Base-by-base conservation (phyloP, 2,329 filamentous ascomycete genomes). In the Aureobasidium uvarum region DNA sequence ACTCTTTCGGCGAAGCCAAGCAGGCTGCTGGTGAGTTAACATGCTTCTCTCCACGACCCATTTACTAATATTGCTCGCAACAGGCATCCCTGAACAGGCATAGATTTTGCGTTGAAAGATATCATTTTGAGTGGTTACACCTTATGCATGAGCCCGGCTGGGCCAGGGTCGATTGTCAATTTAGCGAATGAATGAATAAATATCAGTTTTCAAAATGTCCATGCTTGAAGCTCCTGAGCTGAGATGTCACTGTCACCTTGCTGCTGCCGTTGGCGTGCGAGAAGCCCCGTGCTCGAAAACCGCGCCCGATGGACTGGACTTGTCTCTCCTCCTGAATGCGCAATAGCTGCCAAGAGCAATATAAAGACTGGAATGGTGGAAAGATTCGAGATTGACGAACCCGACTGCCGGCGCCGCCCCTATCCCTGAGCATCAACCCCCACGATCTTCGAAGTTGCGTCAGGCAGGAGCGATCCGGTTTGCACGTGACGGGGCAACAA, bases 1-100 rank as follows among this genome's bases (percentile, higher is more conserved):
- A 81, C n/a, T 73, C 75, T 65, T 74, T 80, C 65, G 78, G 78
- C 31, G 79, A 80, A 70, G 68, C 76, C 23, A 74, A 77, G 73
- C 72, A 76, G 72, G 78, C 77, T 66, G 72, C 70, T 55, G 78
- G 77, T 31, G 74, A 64, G 64, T 62, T 10, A 16, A 45, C 6
- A 23, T 48, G 11, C 28, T 11, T 51, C 20, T 50, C 20, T 28
- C 5, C 36, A 20, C 5, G 48, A 39, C 45, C 25, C 36, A 41
- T 48, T 55, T 8, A 54, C 39, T 52, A 36, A 64, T 38, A 10
- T 23, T 43, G 46, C 39, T 48, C 28, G 39, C 50, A 48, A 16
- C 43, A 66, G 65, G 65, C 33, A 63, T 66, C 25, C 65, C 65
- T 11, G 65, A 66, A 31, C 43, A 56, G 65, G 56, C 48, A 45